Percentiles rank a stretch among this genome's conserved stretches.
Conservation (phyloP, 2,329 filamentous ascomycete species). For the Ascochyta clinopodiicola region DNA sequence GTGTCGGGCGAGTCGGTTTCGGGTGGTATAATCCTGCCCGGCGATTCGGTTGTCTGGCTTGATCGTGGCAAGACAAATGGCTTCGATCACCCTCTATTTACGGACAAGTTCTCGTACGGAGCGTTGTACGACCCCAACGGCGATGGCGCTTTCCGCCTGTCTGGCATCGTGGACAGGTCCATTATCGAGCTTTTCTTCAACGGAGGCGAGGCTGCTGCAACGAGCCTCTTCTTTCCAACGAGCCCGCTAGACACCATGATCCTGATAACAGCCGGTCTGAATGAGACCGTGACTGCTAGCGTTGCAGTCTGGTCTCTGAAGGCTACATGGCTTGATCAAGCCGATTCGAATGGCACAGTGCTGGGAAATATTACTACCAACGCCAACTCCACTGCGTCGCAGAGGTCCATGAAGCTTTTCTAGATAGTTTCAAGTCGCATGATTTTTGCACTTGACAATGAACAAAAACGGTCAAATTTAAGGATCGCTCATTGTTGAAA, state of each 20-base stretch:
- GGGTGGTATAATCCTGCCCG: constrained; percentile 56
- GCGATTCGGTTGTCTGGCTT: constrained; percentile 55
- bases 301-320: constrained; percentile 50
- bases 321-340: constrained; percentile 47
- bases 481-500: no score
- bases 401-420: not conserved
- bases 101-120: constrained; percentile 58
- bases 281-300: constrained; percentile 46
- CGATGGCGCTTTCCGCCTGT: constrained; percentile 50
- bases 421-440: not conserved
- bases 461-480: no score
- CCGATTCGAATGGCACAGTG: constrained; percentile 39
- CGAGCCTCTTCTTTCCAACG: constrained; percentile 59
- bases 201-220: constrained; percentile 58
- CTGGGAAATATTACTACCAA: constrained; percentile 42
- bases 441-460: no score
- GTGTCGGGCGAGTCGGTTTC: constrained; percentile 57
- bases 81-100: constrained; percentile 63
- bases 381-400: not conserved
- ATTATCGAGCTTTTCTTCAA: constrained; percentile 64
- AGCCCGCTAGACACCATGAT: constrained; percentile 50
- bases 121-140: constrained; percentile 29
- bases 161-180: constrained; percentile 61
- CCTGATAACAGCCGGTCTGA: constrained; percentile 41
- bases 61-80: constrained; percentile 58